Evolutionary conservation across 2,329 filamentous ascomycete species (phyloP).

Genomic region (Sclerotinia glacialis): DNA sequence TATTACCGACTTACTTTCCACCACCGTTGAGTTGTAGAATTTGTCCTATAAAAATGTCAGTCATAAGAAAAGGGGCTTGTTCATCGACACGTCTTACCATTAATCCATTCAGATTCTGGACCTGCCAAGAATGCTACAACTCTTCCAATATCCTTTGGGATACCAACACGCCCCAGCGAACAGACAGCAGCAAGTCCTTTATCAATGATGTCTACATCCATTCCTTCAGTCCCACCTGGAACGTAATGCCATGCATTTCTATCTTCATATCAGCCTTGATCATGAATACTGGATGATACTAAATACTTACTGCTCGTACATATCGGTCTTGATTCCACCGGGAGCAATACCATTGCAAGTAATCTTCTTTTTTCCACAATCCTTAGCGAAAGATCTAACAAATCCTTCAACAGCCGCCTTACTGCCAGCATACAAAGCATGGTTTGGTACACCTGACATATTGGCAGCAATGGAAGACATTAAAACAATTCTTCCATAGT

Average conservation of each 20-base stretch:
- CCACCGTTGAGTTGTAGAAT: constrained; percentile 24
- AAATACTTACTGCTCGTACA: constrained; percentile 56
- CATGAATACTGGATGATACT: not conserved
- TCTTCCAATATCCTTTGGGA: constrained; percentile 64
- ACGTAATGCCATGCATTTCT: constrained; percentile 60
- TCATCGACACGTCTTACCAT: constrained; percentile 22
- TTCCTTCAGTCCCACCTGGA: constrained; percentile 49
- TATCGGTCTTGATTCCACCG: constrained; percentile 62
- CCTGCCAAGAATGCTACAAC: constrained; percentile 59
- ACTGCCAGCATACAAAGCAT: constrained; percentile 71
- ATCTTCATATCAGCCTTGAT: not conserved
- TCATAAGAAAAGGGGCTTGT: not conserved
- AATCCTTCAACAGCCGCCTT: constrained; percentile 76
- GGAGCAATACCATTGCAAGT: constrained; percentile 66
- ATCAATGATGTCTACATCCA: constrained; percentile 55
- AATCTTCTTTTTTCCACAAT: constrained; percentile 60
- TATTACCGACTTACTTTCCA: constrained; percentile 15
- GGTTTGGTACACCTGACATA: constrained; percentile 59
- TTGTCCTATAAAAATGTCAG: constrained; percentile 21
- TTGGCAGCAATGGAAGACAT: constrained; percentile 60
- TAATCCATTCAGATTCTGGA: constrained; percentile 50
- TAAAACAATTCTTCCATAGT: constrained; percentile 66
- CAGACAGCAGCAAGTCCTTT: constrained; percentile 57
- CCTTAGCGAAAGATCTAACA: constrained; percentile 63
- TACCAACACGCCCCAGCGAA: constrained; percentile 60